Evolutionary conservation across 768 basidiomycete species (phyloP).

Genomic region (Pleurotus sapidus): DNA sequence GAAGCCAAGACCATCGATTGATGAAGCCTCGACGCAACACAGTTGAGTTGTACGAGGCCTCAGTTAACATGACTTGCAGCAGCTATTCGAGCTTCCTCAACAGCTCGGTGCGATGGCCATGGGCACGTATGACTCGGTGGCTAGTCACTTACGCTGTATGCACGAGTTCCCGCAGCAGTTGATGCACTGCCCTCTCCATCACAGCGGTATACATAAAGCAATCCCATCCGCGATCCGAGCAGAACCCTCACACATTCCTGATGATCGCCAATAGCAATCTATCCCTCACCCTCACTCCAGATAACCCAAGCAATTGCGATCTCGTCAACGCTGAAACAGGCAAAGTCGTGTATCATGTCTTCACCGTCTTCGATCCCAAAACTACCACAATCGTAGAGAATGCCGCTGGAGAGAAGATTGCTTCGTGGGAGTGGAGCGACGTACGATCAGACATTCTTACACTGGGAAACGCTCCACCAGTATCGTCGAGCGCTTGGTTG

Average conservation of each 20-base stretch:
- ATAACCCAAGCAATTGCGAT: constrained; percentile 41
- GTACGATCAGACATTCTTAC: constrained; percentile 35
- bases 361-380: constrained; percentile 27
- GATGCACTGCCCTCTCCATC: too few species aligned
- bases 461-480: constrained; percentile 25
- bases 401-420: constrained; percentile 28
- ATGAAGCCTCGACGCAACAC: too few species aligned
- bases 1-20: too few species aligned
- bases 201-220: too few species aligned
- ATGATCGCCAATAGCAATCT: constrained; percentile 7
- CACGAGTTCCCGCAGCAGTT: too few species aligned
- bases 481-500: constrained; percentile 34
- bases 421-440: constrained; percentile 36
- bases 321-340: constrained; percentile 27
- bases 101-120: too few species aligned
- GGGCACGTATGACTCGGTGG: too few species aligned
- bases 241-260: neutral
- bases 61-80: too few species aligned
- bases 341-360: constrained; percentile 32
- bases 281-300: constrained; percentile 31
- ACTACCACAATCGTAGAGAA: constrained; percentile 31
- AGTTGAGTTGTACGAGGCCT: too few species aligned
- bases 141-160: too few species aligned
- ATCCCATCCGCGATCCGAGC: too few species aligned
- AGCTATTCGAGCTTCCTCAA: too few species aligned